These are phyloP conservation scores for Purpureocillium lavendulum DNA, from an alignment of 2,329 filamentous ascomycete genomes.

Conservation along the genomic window DNA sequence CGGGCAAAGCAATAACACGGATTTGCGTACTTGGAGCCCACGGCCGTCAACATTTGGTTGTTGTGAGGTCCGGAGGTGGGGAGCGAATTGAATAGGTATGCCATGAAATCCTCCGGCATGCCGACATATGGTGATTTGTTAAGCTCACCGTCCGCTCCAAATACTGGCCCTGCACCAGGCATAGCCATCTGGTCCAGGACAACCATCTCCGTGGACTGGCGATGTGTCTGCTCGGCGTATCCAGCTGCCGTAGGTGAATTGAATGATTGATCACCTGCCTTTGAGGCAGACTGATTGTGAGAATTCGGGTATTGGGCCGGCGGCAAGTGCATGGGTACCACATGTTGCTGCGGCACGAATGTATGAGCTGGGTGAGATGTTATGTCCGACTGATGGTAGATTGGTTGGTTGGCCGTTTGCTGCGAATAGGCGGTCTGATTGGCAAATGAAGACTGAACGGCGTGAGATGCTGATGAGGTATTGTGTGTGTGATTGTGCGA, in stretches of 20 bases:
- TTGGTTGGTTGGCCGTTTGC: constrained; percentile 39
- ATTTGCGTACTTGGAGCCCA: constrained; percentile 36
- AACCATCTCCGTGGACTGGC: constrained; percentile 45
- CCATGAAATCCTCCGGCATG: constrained; percentile 80
- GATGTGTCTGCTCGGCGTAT: constrained; percentile 36
- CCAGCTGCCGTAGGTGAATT: constrained; percentile 28
- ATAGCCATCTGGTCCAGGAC: constrained; percentile 54
- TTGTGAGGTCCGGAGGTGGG: constrained; percentile 15
- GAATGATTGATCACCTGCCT: constrained; percentile 29
- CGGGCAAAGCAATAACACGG: not conserved
- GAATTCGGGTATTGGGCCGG: constrained; percentile 44
- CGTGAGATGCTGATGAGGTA: constrained; percentile 29
- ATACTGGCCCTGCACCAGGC: constrained; percentile 71
- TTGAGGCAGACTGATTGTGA: constrained; percentile 15
- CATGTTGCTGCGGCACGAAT: constrained; percentile 54
- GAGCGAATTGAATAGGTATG: constrained; percentile 65
- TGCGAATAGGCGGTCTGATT: too few relatives aligned
- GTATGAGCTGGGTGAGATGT: constrained; percentile 33
- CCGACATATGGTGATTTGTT: constrained; percentile 79
- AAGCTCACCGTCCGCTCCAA: constrained; percentile 68
- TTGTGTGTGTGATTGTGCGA: constrained; percentile 20
- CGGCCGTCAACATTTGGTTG: constrained; percentile 37
- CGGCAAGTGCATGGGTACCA: constrained; percentile 54
- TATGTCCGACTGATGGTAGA: constrained; percentile 36
- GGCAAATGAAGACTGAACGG: constrained; percentile 17